Percentiles rank a stretch among this genome's conserved stretches.
Conservation (phyloP, 495 filamentous ascomycete genomes). For the Neurospora sublineolata region DNA sequence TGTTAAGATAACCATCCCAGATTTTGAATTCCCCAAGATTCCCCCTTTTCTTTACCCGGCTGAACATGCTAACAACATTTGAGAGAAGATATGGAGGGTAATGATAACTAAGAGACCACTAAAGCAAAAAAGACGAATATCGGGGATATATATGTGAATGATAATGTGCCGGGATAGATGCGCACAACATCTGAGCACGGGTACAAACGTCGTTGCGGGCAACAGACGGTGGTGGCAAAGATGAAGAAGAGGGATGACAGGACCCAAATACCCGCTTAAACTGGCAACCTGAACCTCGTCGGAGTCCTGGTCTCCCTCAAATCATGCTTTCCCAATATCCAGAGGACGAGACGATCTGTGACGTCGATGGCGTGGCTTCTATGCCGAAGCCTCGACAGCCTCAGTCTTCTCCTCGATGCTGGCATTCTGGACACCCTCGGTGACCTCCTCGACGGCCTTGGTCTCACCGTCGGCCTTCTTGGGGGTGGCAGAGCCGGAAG, state of each 20-base stretch:
- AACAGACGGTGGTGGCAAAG: neutral
- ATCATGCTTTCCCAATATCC: neutral
- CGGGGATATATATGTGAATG: neutral
- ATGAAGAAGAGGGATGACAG: neutral
- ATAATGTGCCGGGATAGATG: neutral
- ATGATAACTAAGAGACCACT: neutral
- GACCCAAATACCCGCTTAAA: neutral
- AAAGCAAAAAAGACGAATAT: neutral
- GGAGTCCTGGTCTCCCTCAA: neutral
- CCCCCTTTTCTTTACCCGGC: neutral
- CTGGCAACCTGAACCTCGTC: neutral
- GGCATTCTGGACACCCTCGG: slow-evolving; percentile 56
- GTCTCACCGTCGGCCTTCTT: slow-evolving; percentile 31
- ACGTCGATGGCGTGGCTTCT: neutral
- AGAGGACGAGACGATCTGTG: neutral
- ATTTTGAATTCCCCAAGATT: neutral
- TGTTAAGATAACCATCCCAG: neutral
- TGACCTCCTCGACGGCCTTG: slow-evolving; percentile 31
- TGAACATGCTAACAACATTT: neutral
- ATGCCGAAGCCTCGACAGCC: slow-evolving; percentile 19
- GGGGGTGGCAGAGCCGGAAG: slow-evolving; percentile 21
- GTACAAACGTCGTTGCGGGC: neutral
- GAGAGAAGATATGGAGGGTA: neutral
- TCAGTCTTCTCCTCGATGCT: slow-evolving; percentile 60
- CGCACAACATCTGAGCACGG: neutral